Base-by-base conservation (phyloP, 805 yeast genomes). In the Candida sakaeoensis region DNA sequence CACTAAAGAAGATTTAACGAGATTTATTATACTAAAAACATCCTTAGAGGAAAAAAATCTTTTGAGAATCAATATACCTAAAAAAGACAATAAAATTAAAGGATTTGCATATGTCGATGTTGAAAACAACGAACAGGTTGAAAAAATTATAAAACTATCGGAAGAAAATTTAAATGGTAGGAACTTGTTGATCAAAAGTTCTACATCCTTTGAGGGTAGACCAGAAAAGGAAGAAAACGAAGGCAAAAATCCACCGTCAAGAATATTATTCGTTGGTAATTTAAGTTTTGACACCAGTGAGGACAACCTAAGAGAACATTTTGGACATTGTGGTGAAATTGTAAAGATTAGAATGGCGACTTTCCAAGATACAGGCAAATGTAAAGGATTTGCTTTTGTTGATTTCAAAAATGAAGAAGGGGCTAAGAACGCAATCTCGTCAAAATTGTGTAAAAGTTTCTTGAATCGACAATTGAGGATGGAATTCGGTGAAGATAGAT, bases 401-500 rank as follows among this genome's bases (percentile, higher is more conserved):
- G 98, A 91, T 60, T 91, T 90, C 65, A 76, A 70, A 46, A 82
- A 80, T 48, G 86, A 83, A 47, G 79, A 76, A 27, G 90, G 93
- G 7, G 90, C 96, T 22, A 85, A 93, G 0, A 71, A 71, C 26
- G 98, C 97, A 1, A 68, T 93, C 46, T 79, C 75, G 49, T 91
- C 87, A 47, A 82, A 79, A 58, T 52, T 74, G 24, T 79, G 85
- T 50, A 75, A 76, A 53, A 77, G 70, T 47, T 65, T 88, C 43
- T 77, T 86, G 44, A 82, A 86, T 47, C 72, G 96, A 61, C 79
- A 81, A 1, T 61, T 89, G 50, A 75, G 96, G 62, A 70, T 91
- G 73, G 98, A 93, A 61, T 91, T 68, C 54, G 99, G 99, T 49
- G 96, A 93, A 64, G 98, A 91, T 58, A 76, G 99, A 64, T 82